A percentile compares a stretch with the other conserved stretches of the same genome.
phyloP scores from a whole-genome alignment of 169 alveolate genomes.

The Plasmodium malariae region DNA sequence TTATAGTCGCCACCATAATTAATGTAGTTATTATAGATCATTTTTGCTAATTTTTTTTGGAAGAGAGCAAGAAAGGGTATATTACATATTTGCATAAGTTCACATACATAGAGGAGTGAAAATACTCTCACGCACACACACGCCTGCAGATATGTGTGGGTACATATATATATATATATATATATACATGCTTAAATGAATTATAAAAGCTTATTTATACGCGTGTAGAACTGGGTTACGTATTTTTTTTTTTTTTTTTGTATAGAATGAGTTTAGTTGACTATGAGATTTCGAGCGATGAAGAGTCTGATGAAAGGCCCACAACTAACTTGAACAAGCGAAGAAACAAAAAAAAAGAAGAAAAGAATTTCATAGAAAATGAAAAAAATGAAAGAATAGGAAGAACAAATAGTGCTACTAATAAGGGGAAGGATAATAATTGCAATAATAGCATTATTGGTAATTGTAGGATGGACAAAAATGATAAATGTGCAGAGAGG shows the following conservation, averaged over 20 bases:
- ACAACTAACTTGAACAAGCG: neutral
- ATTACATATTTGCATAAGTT: neutral
- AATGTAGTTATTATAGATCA: too few species aligned
- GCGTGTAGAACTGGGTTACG: neutral
- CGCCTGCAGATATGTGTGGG: neutral
- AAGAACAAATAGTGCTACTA: neutral
- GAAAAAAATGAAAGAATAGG: neutral
- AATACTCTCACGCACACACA: conserved; percentile 1
- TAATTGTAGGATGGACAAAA: neutral
- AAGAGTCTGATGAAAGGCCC: neutral
- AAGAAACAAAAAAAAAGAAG: neutral
- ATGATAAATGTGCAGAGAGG: neutral
- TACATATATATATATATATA: neutral
- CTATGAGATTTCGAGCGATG: conserved; percentile 73
- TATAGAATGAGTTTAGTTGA: conserved; percentile 71
- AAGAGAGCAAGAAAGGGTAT: neutral
- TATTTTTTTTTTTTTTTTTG: neutral
- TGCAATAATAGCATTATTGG: neutral
- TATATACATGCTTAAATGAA: conserved; percentile 4
- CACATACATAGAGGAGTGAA: neutral
- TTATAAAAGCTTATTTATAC: neutral
- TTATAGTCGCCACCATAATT: too few species aligned
- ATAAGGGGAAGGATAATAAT: neutral
- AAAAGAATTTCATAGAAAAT: neutral
- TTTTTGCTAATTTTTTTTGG: too few species aligned